phyloP scores from a whole-genome alignment of 305 asterid species.

The Andrographis paniculata region DNA sequence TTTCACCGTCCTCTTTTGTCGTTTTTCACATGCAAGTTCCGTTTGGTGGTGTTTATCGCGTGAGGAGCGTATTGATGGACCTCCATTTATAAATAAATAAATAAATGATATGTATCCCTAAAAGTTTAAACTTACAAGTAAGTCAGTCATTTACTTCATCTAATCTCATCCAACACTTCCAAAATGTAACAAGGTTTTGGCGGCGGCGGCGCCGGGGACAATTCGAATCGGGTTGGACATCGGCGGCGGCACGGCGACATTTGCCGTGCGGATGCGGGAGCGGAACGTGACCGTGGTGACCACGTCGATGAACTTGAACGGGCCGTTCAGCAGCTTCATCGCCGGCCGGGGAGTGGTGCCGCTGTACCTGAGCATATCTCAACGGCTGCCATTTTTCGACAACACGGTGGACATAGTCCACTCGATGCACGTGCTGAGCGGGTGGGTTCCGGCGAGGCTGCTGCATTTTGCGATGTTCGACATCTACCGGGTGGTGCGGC shows the following conservation, averaged over 20 bases:
- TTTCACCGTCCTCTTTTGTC: no score
- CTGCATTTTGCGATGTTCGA: slow-evolving; percentile 86
- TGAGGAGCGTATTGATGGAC: no score
- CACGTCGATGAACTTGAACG: slow-evolving; percentile 82
- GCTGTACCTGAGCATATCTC: slow-evolving; percentile 82
- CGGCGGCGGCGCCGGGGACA: slow-evolving; percentile 39
- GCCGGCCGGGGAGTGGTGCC: slow-evolving; percentile 82
- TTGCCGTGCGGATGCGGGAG: slow-evolving; percentile 91
- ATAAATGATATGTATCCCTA: no score
- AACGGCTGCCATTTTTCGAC: slow-evolving; percentile 83
- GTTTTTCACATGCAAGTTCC: no score
- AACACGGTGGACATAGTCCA: slow-evolving; percentile 87
- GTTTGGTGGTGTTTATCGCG: no score
- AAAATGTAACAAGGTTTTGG: no score
- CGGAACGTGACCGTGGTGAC: slow-evolving; percentile 67
- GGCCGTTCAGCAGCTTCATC: slow-evolving; percentile 73
- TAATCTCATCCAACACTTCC: slow-evolving; percentile 56
- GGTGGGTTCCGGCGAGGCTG: slow-evolving; percentile 75
- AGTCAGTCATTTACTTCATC: slow-evolving; percentile 49
- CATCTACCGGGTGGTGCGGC: slow-evolving; percentile 83
- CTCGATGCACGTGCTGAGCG: slow-evolving; percentile 78
- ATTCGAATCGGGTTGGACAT: slow-evolving; percentile 65
- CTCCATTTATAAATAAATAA: no score
- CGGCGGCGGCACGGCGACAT: slow-evolving; percentile 92
- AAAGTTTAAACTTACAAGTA: no score